Evolutionary conservation across 2,329 filamentous ascomycete genomes (phyloP).

Genomic region (Beauveria brongniartii): DNA sequence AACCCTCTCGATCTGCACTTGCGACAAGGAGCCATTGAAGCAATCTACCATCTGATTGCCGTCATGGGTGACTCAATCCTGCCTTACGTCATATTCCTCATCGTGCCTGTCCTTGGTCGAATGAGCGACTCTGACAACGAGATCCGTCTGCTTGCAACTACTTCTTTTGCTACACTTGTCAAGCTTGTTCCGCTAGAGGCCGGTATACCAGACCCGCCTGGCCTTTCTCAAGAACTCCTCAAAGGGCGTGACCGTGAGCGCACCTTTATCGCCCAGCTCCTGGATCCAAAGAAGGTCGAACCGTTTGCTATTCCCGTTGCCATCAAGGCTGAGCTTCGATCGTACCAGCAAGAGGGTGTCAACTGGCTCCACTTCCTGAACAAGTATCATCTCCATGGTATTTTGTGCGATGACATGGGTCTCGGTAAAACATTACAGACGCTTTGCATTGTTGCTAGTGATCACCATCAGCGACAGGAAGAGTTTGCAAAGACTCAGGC

Average conservation of each 20-base stretch:
- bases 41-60: slow-evolving; percentile 92
- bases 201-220: slow-evolving; percentile 92
- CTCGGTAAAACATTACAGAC: slow-evolving; percentile 97
- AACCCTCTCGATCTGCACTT: slow-evolving; percentile 82
- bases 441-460: slow-evolving; percentile 93
- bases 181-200: slow-evolving; percentile 96
- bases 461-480: slow-evolving; percentile 87
- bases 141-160: slow-evolving; percentile 87
- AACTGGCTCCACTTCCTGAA: slow-evolving; percentile 99
- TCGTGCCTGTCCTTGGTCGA: slow-evolving; percentile 89
- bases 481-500: slow-evolving; percentile 79
- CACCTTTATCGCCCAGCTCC: slow-evolving; percentile 92
- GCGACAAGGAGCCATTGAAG: slow-evolving; percentile 90
- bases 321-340: slow-evolving; percentile 93
- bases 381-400: slow-evolving; percentile 93
- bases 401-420: slow-evolving; percentile 98
- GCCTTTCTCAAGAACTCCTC: slow-evolving; percentile 78
- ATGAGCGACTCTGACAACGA: slow-evolving; percentile 99
- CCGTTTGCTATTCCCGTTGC: slow-evolving; percentile 87
- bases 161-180: slow-evolving; percentile 91
- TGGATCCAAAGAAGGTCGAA: slow-evolving; percentile 96
- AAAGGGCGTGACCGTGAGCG: slow-evolving; percentile 88
- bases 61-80: slow-evolving; percentile 96
- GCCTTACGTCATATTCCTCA: slow-evolving; percentile 97
- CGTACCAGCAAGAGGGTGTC: slow-evolving; percentile 96